A percentile compares a stretch with the other conserved stretches of the same genome.
phyloP scores from a whole-genome alignment of 805 yeast genomes.

The Candida xiaguanensis region DNA sequence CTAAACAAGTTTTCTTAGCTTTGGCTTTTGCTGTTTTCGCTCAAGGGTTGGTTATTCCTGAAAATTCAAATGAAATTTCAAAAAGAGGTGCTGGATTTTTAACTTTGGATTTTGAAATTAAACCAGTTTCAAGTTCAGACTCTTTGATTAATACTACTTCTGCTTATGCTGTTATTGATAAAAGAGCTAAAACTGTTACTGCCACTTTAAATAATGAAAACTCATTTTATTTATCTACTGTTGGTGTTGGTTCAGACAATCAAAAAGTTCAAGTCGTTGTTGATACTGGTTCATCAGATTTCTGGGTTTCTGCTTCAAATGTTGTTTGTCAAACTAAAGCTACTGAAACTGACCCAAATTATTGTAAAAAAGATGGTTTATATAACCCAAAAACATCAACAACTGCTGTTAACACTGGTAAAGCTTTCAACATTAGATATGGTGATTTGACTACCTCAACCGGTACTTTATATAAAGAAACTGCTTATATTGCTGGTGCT shows the following conservation, averaged over 20 bases:
- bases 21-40: conserved; percentile 11
- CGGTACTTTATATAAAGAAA: conserved; percentile 46
- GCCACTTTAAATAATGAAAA: conserved; percentile 6
- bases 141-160: neutral
- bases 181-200: conserved; percentile 4
- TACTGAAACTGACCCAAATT: conserved; percentile 1
- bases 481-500: conserved; percentile 7
- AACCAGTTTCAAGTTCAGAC: conserved; percentile 1
- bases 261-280: conserved; percentile 28
- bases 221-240: conserved; percentile 11
- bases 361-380: conserved; percentile 36
- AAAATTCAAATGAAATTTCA: neutral
- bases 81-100: conserved; percentile 10
- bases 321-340: conserved; percentile 5
- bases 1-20: conserved; percentile 7
- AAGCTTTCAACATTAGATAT: conserved; percentile 26
- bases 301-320: conserved; percentile 28
- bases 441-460: conserved; percentile 38
- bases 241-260: conserved; percentile 26
- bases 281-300: conserved; percentile 41
- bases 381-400: conserved; percentile 29
- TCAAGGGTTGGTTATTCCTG: conserved; percentile 8
- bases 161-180: conserved; percentile 2
- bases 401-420: conserved; percentile 10
- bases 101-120: conserved; percentile 9